Evolutionary conservation across 805 yeast species (phyloP).

Genomic region (Cyberlindnera maclurae): DNA sequence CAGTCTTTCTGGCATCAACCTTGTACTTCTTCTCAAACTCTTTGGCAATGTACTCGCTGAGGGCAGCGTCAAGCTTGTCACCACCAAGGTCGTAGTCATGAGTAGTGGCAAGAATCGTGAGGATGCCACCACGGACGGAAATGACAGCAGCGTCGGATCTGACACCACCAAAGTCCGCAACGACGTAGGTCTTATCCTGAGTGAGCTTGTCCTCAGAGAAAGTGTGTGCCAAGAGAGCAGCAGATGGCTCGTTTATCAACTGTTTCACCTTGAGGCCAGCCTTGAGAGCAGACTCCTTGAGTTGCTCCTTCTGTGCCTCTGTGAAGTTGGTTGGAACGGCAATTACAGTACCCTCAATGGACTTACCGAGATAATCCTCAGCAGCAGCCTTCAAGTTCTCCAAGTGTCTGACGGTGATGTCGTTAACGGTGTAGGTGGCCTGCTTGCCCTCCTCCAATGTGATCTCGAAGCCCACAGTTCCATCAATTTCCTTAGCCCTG

Average conservation of each 20-base stretch:
- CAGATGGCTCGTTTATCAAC: slow-evolving; percentile 85
- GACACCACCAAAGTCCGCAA: slow-evolving; percentile 95
- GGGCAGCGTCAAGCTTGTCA: slow-evolving; percentile 69
- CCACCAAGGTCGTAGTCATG: slow-evolving; percentile 87
- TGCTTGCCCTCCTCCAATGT: slow-evolving; percentile 37
- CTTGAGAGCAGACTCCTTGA: slow-evolving; percentile 52
- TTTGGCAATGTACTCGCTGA: slow-evolving; percentile 79
- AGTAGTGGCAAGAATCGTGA: slow-evolving; percentile 80
- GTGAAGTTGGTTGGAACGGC: slow-evolving; percentile 88
- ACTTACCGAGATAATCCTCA: slow-evolving; percentile 80
- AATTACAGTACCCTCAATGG: slow-evolving; percentile 75
- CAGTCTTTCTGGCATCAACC: slow-evolving; percentile 71
- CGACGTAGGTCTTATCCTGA: slow-evolving; percentile 75
- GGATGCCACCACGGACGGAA: slow-evolving; percentile 88
- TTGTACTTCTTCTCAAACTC: slow-evolving; percentile 89
- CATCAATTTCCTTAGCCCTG: slow-evolving; percentile 56
- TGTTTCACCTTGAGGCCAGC: slow-evolving; percentile 81
- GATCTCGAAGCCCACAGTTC: slow-evolving; percentile 63
- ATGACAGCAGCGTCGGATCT: slow-evolving; percentile 94
- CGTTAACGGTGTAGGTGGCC: slow-evolving; percentile 61
- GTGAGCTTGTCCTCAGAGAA: slow-evolving; percentile 29
- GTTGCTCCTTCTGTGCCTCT: slow-evolving; percentile 59
- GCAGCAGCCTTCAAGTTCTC: slow-evolving; percentile 80
- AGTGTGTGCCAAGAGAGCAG: slow-evolving; percentile 81
- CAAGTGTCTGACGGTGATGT: slow-evolving; percentile 79